These are phyloP conservation scores for Dacryopinax spathularia DNA, from an alignment of 768 basidiomycete genomes.

Conservation along the genomic window DNA sequence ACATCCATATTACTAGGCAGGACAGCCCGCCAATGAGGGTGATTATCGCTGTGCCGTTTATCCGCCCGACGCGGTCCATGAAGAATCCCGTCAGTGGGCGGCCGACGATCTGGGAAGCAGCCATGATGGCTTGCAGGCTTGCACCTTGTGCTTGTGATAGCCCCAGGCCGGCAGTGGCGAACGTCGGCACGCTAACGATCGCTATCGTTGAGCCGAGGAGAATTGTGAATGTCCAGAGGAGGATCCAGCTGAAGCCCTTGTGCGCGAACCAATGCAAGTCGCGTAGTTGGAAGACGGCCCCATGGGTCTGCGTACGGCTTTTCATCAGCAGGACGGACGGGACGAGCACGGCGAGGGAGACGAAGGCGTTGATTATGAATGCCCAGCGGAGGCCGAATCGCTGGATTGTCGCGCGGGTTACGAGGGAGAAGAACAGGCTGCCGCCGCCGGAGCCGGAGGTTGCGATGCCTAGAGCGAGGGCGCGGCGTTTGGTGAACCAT, in stretches of 20 bases:
- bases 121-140: conserved; percentile 22
- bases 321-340: conserved; percentile 20
- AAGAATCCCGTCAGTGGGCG: conserved; percentile 20
- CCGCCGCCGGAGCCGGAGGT: conserved; percentile 19
- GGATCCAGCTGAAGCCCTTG: conserved; percentile 21
- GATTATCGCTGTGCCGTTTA: conserved; percentile 21
- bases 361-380: conserved; percentile 23
- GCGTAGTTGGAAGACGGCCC: conserved; percentile 18
- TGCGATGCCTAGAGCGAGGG: neutral
- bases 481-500: conserved; percentile 8
- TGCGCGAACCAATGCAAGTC: conserved; percentile 18
- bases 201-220: conserved; percentile 23
- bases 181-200: conserved; percentile 22
- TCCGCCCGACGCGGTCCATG: conserved; percentile 20
- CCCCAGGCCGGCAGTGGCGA: conserved; percentile 19
- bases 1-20: conserved; percentile 23
- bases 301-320: conserved; percentile 18
- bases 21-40: conserved; percentile 22
- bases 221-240: conserved; percentile 20
- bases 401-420: conserved; percentile 14
- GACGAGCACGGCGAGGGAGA: conserved; percentile 18
- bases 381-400: conserved; percentile 17
- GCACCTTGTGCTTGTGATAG: conserved; percentile 22
- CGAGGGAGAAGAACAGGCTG: conserved; percentile 13
- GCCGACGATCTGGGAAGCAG: conserved; percentile 24